Base-by-base conservation (phyloP, 1,284 basidiomycete genomes). In the Ustilago crameri region DNA sequence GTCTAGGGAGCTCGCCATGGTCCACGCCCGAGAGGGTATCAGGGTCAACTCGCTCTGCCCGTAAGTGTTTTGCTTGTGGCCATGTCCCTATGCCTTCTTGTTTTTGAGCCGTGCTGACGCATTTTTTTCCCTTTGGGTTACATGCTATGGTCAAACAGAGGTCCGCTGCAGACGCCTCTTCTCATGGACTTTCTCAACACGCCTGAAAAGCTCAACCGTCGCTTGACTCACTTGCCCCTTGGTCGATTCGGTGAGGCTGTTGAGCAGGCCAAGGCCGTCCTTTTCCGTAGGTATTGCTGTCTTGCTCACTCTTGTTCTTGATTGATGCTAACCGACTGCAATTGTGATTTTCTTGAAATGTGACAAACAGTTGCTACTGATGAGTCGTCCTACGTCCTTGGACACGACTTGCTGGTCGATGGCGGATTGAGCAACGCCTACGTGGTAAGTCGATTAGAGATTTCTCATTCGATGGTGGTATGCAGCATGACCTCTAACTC, bases 101-200 rank as follows among this genome's bases (percentile, higher is more conserved):
- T 50, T 9, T n/a, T n/a, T 20, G 27, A 5, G 27, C 15, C 30
- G n/a, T 20, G n/a, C 45, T 47, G 17, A 48, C 46, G n/a, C n/a
- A n/a, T n/a, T n/a, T 7, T 4, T 20, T 22, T 34, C n/a, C 23
- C 14, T 26, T 44, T 17, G 12, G 14, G 18, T 30, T 5, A 18
- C 15, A 34, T 46, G 44, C 27, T 37, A n/a, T n/a, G n/a, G n/a
- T n/a, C n/a, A n/a, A 18, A 51, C 32, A 66, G 63, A 91, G 94
- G 84, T 9, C 38, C 54, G 24, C 50, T 54, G 9, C 41, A 57
- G 20, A 63, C 80, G 91, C 92, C 94, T 35, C 88, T 98, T 32
- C 87, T 98, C 30, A 98, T 98, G 95, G 91, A 98, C 84, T 98
- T 95, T 87, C 88, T 98, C 79, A 89, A 97, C 85, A 97, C 95